Evolutionary conservation across 2,329 filamentous ascomycete species (phyloP), one percentile per base, ranked within the genome.

Genomic region (Alternaria ethzedia): DNA sequence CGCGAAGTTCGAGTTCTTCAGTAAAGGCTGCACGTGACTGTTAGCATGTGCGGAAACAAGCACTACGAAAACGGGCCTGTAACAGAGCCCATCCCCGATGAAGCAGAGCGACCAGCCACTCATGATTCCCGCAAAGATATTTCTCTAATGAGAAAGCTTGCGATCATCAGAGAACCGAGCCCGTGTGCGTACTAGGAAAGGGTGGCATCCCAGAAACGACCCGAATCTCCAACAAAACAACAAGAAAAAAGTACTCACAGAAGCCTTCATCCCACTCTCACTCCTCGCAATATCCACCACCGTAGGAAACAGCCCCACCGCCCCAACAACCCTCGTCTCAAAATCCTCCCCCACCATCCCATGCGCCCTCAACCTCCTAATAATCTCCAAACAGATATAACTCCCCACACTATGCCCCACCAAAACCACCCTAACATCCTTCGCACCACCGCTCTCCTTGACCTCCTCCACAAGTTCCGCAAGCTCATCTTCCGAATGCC

Each of bases 371-470:
- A 76, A 63, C 15, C 79, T 66, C 8, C 79, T 67, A 20, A 81
- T 70, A 15, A 82, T 66, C 64, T 85, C 82, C 15, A 85, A 74
- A 1, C 78, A 60, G 47, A 85, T 82, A 57, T 83, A 85, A 11
- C 82, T 71, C 7, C 83, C 83, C 0, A 85, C 79, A 0, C 81
- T 83, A 70, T 85, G 83, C 1, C 83, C 83, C 50, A 85, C 77
- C 7, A 85, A 65, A 12, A 78, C 68, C 0, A 77, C 73, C 49
- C 74, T 65, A n/a, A 77, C 73, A 66, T 78, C 77, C n/a, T 61
- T 70, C 10, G 50, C 57, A 20, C 67, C 69, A 8, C 36, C 69
- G 52, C 6, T 70, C 65, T 49, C 32, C 32, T 65, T 69, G 3
- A 69, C 59, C 4, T 74, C 69, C 50, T 70, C 67, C 13, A 85